phyloP scores from a whole-genome alignment of 2,329 filamentous ascomycete genomes.

The Ramichloridium luteum region DNA sequence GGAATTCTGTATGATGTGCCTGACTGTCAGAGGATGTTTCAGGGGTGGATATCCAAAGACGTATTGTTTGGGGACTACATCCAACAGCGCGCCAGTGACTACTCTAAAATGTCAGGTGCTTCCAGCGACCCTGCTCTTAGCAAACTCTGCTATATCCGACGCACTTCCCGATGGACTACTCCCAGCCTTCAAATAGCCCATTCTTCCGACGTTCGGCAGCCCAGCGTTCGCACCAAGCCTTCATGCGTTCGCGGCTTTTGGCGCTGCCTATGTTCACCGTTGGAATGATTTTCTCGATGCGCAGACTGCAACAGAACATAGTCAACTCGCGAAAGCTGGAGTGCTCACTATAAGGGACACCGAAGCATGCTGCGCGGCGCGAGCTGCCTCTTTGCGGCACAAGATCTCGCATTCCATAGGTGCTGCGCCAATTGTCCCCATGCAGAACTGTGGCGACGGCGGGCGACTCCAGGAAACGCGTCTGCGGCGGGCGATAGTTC shows the following conservation, averaged over 20 bases:
- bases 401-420: slow-evolving; percentile 60
- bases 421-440: slow-evolving; percentile 60
- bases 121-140: too few species aligned
- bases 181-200: slow-evolving; percentile 46
- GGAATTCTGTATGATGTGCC: too few species aligned
- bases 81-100: too few species aligned
- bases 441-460: slow-evolving; percentile 53
- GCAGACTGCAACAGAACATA: slow-evolving; percentile 77
- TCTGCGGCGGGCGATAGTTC: slow-evolving; percentile 69
- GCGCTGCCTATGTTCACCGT: slow-evolving; percentile 75
- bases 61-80: too few species aligned
- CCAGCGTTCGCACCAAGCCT: slow-evolving; percentile 54
- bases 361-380: slow-evolving; percentile 72
- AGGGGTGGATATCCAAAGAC: too few species aligned
- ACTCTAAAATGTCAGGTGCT: too few species aligned
- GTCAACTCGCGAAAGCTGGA: slow-evolving; percentile 89
- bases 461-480: slow-evolving; percentile 50
- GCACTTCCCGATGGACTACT: too few species aligned
- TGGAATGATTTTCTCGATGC: slow-evolving; percentile 81
- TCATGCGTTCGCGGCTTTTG: slow-evolving; percentile 54
- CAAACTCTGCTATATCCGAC: too few species aligned
- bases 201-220: slow-evolving; percentile 49
- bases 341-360: slow-evolving; percentile 92
- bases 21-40: too few species aligned
- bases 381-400: slow-evolving; percentile 74